Base-by-base conservation (phyloP, 192 early-diverging fungal genomes). In the Gigaspora rosea region DNA sequence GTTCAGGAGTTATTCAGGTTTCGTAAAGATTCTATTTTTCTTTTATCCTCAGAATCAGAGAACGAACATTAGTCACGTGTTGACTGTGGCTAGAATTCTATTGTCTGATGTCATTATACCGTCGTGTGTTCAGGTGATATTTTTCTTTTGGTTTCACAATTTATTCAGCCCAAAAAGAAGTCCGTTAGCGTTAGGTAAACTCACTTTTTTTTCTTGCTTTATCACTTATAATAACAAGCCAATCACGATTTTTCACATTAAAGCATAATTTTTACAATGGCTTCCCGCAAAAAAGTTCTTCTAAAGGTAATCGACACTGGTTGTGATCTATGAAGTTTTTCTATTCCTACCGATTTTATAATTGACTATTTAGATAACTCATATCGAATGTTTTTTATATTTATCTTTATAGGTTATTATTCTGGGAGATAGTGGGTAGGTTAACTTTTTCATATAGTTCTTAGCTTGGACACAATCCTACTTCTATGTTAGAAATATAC, bases 401-500 rank as follows among this genome's bases (percentile, higher is more conserved):
- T 27, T 41, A 49, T 11, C 46, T 7, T 41, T 56, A 56, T 78
- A 94, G 87, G 93, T 94, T 67, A 94, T 94, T 81, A 94, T 94
- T 81, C 83, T 95, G 2, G 93, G 93, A 50, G 92, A 95, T 83
- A 90, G 92, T 78, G 95, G 93, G 90, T 92, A 91, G 78, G 86
- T 78, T 59, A n/a, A 73, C 18, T 56, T 50, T 16, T 22, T 51
- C 15, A 52, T 36, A 8, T 10, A 46, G n/a, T 58, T 22, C n/a
- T 73, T 20, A 35, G 35, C 0, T 13, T 35, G 2, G 22, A 56
- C 16, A 22, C 8, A 36, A 33, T 10, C 13, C 9, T 15, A 18
- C 7, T 58, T 57, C 12, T 73, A 57, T 57, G 16, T 46, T 73
- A 2, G 4, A 9, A 35, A 22, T 8, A 50, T 50, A 50, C 9